Conservation (phyloP, 257 asterid species). For the Lithospermum erythrorhizon region DNA sequence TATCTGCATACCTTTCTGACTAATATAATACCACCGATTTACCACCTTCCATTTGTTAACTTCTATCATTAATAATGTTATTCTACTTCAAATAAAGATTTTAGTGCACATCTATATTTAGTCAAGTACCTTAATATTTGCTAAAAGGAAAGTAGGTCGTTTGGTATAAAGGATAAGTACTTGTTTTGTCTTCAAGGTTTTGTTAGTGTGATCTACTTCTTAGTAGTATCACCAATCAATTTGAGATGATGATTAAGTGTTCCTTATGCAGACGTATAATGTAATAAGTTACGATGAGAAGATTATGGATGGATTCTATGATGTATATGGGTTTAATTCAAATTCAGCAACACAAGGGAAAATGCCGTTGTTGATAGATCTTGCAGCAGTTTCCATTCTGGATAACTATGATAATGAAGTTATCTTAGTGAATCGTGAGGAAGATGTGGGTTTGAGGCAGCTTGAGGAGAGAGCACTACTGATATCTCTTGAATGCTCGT, state of each 20-base stretch:
- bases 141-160: not conserved
- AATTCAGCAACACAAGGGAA: constrained; percentile 44
- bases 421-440: constrained; percentile 57
- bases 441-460: constrained; percentile 54
- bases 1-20: not conserved
- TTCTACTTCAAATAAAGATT: not conserved
- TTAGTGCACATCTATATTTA: not conserved
- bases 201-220: not conserved
- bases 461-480: constrained; percentile 73
- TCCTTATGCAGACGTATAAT: constrained; percentile 63
- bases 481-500: constrained; percentile 49
- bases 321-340: constrained; percentile 70
- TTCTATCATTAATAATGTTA: too few species aligned
- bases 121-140: not conserved
- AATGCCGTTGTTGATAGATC: constrained; percentile 71
- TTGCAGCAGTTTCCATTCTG: constrained; percentile 47
- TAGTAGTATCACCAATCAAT: not conserved
- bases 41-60: too few species aligned
- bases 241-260: not conserved
- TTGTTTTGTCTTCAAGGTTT: not conserved
- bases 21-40: too few species aligned
- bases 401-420: constrained; percentile 65
- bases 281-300: constrained; percentile 83
- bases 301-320: constrained; percentile 90
- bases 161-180: not conserved